A percentile compares a stretch with the other conserved stretches of the same genome.
Evolutionary conservation across 2,329 filamentous ascomycete genomes (phyloP).

Genomic region (Chrysoporthe austroafricana): DNA sequence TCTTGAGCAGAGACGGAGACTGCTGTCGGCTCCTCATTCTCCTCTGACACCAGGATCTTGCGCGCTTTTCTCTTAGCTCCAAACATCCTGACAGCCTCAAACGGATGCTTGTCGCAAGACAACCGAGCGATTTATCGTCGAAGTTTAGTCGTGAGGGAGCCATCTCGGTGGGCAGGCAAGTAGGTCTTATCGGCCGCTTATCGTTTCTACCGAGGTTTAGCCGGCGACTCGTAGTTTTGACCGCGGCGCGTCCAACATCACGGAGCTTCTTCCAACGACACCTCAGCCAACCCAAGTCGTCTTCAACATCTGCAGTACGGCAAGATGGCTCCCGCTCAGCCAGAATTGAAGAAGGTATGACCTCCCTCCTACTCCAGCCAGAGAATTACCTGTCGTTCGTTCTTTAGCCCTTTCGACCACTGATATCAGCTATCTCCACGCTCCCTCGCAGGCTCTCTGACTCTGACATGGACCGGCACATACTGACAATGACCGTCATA

Average conservation of each 20-base stretch:
- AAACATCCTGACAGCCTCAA: constrained; percentile 46
- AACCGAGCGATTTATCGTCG: background rate
- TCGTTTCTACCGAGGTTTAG: constrained; percentile 29
- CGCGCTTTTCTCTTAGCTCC: constrained; percentile 70
- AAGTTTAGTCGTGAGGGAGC: background rate
- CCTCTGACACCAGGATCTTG: constrained; percentile 73
- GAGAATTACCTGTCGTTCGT: constrained; percentile 5
- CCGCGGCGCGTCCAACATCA: constrained; percentile 19
- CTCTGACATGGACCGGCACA: background rate
- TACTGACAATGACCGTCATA: constrained; percentile 43
- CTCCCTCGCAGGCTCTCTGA: background rate
- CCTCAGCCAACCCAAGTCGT: constrained; percentile 19
- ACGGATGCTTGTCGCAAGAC: background rate
- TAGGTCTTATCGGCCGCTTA: constrained; percentile 31
- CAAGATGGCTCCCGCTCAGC: constrained; percentile 97
- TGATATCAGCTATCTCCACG: background rate
- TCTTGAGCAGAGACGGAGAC: constrained; percentile 31
- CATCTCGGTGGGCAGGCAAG: background rate
- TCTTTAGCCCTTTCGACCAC: constrained; percentile 3
- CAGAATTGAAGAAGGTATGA: constrained; percentile 93
- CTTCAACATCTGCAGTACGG: constrained; percentile 14
- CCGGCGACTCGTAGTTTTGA: constrained; percentile 22
- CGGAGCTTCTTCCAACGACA: constrained; percentile 6
- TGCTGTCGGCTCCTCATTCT: constrained; percentile 55
- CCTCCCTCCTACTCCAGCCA: background rate